These are phyloP conservation scores for Reutealis trisperma DNA, from an alignment of 345 rosid species.

Conservation along the genomic window DNA sequence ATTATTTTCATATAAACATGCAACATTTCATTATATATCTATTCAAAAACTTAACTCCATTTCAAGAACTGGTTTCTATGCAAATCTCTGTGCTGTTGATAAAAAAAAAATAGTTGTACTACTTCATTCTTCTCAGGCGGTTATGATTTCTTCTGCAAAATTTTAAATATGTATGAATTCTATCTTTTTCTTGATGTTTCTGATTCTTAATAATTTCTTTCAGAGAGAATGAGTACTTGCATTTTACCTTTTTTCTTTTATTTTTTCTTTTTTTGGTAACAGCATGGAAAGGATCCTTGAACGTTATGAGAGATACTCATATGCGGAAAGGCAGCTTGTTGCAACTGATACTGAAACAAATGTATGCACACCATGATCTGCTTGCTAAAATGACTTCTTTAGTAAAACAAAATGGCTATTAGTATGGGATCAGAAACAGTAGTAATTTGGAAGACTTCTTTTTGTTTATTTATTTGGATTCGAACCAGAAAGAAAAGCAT, in stretches of 20 bases:
- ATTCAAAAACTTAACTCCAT: too few species aligned
- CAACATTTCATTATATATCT: too few species aligned
- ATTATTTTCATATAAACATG: too few species aligned
- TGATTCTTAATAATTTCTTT: background rate
- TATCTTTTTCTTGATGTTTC: background rate
- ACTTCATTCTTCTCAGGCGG: too few species aligned
- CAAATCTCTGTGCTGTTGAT: too few species aligned
- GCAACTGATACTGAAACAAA: slow-evolving; percentile 41
- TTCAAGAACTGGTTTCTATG: too few species aligned
- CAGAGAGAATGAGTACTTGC: background rate
- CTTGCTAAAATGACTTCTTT: background rate
- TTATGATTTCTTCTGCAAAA: too few species aligned
- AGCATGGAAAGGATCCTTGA: slow-evolving; percentile 97
- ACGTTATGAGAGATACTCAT: slow-evolving; percentile 82
- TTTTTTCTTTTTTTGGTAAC: slow-evolving; percentile 23
- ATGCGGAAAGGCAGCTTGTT: slow-evolving; percentile 68
- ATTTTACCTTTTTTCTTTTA: slow-evolving; percentile 1
- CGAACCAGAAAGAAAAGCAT: background rate
- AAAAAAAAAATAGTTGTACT: too few species aligned
- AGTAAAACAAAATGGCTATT: too few species aligned
- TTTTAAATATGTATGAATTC: too few species aligned
- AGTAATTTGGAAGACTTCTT: too few species aligned
- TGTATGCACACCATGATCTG: slow-evolving; percentile 31
- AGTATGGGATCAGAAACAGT: too few species aligned
- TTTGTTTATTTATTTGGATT: background rate